Conservation (phyloP, 768 basidiomycete species). For the Asterophora lycoperdoides region DNA sequence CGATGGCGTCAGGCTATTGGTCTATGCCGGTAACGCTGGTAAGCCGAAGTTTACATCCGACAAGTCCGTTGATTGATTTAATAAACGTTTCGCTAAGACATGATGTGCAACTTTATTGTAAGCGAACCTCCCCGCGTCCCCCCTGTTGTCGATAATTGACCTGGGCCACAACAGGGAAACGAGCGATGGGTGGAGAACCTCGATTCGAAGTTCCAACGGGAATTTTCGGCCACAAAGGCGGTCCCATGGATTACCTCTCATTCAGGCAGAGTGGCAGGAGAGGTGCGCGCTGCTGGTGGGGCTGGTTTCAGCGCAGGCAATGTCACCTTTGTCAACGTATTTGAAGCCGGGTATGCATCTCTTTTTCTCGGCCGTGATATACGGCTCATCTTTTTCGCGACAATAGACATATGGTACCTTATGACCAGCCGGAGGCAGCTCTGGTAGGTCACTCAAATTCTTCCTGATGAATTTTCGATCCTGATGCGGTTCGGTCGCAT, state of each 20-base stretch:
- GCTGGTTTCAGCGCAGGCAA: constrained; percentile 70
- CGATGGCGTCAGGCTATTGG: constrained; percentile 75
- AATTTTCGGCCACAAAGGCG: constrained; percentile 48
- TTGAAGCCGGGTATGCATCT: constrained; percentile 70
- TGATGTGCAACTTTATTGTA: constrained; percentile 85
- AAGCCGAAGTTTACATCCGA: constrained; percentile 20
- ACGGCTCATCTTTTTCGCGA: constrained; percentile 1
- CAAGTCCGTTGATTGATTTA: constrained; percentile 11
- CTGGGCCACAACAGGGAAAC: constrained; percentile 54
- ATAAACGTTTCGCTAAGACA: constrained; percentile 39
- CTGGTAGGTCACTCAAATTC: constrained; percentile 47
- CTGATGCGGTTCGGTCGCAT: neutral
- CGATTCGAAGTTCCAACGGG: constrained; percentile 54
- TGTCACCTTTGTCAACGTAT: constrained; percentile 73
- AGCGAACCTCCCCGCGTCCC: constrained; percentile 13
- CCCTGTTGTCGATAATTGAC: neutral
- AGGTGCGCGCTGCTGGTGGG: constrained; percentile 67
- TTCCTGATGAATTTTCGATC: neutral
- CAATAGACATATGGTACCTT: constrained; percentile 82
- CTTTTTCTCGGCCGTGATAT: neutral
- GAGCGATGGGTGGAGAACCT: constrained; percentile 69
- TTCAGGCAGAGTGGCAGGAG: constrained; percentile 57
- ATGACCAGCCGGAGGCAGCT: constrained; percentile 85
- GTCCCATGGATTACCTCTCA: constrained; percentile 54
- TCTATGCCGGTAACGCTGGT: constrained; percentile 89